Conservation (phyloP, 768 basidiomycete species). For the Suillus variegatus region DNA sequence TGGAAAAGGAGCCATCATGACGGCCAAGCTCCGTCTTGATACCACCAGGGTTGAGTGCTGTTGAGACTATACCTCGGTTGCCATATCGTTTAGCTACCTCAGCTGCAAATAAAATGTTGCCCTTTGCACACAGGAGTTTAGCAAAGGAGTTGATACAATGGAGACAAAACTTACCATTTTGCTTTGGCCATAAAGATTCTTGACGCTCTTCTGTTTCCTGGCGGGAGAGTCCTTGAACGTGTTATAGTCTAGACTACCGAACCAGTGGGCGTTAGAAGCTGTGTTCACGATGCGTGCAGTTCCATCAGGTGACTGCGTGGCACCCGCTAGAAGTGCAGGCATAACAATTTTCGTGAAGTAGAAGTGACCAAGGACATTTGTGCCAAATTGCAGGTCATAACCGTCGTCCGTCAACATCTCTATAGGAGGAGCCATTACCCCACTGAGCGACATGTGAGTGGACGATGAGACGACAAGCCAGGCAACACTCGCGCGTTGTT, state of each 20-base stretch:
- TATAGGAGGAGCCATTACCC: slow-evolving; percentile 34
- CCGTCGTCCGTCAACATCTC: slow-evolving; percentile 27
- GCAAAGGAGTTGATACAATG: background rate
- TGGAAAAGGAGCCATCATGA: background rate
- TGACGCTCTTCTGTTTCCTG: slow-evolving; percentile 7
- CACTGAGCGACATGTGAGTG: slow-evolving; percentile 6
- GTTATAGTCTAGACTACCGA: slow-evolving; percentile 24
- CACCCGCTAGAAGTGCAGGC: slow-evolving; percentile 32
- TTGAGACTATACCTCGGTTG: slow-evolving; percentile 45
- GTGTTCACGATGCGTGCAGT: slow-evolving; percentile 38
- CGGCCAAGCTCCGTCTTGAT: slow-evolving; percentile 28
- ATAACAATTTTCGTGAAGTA: slow-evolving; percentile 27
- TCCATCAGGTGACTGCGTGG: slow-evolving; percentile 31
- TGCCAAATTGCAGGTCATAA: slow-evolving; percentile 27
- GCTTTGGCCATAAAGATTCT: slow-evolving; percentile 29
- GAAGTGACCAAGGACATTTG: slow-evolving; percentile 19
- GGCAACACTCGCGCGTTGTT: slow-evolving; percentile 31
- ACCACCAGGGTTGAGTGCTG: slow-evolving; percentile 43
- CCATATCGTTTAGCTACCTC: slow-evolving; percentile 45
- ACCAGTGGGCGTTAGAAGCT: slow-evolving; percentile 27
- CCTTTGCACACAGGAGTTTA: slow-evolving; percentile 29
- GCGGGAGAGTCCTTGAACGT: slow-evolving; percentile 31
- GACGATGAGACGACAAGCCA: background rate
- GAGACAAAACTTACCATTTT: slow-evolving; percentile 28
- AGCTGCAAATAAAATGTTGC: slow-evolving; percentile 43